Percentiles rank a stretch among this genome's conserved stretches.
Conservation (phyloP, 1,284 basidiomycete species). For the Ganoderma sp. region DNA sequence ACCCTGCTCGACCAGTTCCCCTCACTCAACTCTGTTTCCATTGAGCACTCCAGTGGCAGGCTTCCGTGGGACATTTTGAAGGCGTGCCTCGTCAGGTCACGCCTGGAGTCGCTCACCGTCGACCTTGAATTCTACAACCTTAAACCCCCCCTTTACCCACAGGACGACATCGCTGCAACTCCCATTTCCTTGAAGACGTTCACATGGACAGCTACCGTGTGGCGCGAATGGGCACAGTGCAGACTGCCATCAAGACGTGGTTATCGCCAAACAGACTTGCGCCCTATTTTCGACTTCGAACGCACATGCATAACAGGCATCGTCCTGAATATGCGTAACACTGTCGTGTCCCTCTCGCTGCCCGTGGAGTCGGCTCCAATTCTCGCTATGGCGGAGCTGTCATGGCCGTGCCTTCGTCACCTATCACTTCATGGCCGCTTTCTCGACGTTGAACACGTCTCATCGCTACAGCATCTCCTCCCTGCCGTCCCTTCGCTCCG, state of each 20-base stretch:
- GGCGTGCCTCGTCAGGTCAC: background rate
- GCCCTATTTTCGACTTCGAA: background rate
- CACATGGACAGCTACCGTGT: background rate
- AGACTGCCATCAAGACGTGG: background rate
- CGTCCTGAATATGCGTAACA: background rate
- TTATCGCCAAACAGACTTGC: background rate
- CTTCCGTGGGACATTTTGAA: background rate
- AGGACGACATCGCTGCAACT: background rate
- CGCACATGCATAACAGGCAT: background rate
- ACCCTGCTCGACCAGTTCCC: background rate
- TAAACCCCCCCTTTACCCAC: background rate
- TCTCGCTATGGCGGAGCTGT: background rate
- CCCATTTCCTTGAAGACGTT: background rate
- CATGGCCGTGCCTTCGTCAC: background rate
- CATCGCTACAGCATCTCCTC: background rate
- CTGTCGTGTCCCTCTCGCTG: background rate
- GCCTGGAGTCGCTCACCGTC: background rate
- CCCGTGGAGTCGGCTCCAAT: background rate
- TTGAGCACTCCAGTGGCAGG: background rate
- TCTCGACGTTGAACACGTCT: background rate
- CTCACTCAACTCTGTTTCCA: background rate
- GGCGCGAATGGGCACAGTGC: background rate
- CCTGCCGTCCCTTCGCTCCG: background rate
- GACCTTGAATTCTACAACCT: background rate
- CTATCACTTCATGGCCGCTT: background rate